These are phyloP conservation scores for Entonaema liquescens DNA, from an alignment of 495 filamentous ascomycete species.

Conservation along the genomic window DNA sequence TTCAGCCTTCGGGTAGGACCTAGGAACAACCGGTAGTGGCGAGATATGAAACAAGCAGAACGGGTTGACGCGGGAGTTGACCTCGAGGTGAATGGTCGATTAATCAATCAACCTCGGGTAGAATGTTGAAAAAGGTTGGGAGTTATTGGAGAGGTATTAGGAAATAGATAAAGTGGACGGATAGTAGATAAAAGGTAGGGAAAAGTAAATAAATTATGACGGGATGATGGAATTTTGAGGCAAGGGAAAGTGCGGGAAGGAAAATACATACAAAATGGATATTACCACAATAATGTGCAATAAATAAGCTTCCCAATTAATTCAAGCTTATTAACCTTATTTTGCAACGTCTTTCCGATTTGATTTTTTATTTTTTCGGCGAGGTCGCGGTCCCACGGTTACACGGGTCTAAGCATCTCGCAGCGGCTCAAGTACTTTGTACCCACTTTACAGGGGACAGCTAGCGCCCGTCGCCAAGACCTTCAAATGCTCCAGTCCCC, in stretches of 20 bases:
- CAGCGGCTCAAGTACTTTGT: slow-evolving; percentile 30
- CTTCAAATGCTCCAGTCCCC: slow-evolving; percentile 29
- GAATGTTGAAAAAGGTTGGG: slow-evolving; percentile 2
- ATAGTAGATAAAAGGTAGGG: slow-evolving; percentile 13
- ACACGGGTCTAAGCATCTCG: slow-evolving; percentile 23
- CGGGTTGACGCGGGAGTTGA: slow-evolving; percentile 23
- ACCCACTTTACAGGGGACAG: slow-evolving; percentile 23
- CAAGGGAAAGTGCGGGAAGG: slow-evolving; percentile 37
- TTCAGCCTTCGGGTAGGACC: slow-evolving; percentile 43
- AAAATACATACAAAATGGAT: slow-evolving; percentile 28
- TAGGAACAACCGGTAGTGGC: slow-evolving; percentile 35
- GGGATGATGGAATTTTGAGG: slow-evolving; percentile 38
- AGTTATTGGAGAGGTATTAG: neutral
- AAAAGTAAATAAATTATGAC: slow-evolving; percentile 38
- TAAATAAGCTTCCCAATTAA: slow-evolving; percentile 41
- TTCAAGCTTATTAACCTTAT: slow-evolving; percentile 44
- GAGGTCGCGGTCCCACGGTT: slow-evolving; percentile 14
- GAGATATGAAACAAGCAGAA: slow-evolving; percentile 34
- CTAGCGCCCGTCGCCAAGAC: slow-evolving; percentile 39
- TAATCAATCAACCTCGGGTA: slow-evolving; percentile 28
- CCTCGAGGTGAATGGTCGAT: slow-evolving; percentile 22
- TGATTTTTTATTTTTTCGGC: slow-evolving; percentile 17
- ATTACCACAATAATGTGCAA: slow-evolving; percentile 38
- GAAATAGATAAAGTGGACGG: slow-evolving; percentile 19
- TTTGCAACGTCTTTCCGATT: slow-evolving; percentile 22